These are phyloP conservation scores for Aspergillus cejpii DNA, from an alignment of 2,329 filamentous ascomycete genomes.

Conservation along the genomic window DNA sequence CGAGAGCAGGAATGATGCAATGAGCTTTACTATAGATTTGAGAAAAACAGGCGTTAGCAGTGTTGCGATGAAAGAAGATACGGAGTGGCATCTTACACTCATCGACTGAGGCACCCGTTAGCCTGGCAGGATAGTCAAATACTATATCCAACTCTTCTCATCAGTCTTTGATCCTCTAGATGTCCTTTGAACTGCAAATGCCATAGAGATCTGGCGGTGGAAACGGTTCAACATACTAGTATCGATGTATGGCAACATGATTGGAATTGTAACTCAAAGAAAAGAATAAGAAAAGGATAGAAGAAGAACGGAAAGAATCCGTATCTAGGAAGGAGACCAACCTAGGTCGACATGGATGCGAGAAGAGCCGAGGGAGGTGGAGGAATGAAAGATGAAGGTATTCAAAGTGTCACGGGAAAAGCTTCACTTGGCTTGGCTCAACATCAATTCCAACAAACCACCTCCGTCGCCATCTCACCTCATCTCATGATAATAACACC, in stretches of 20 bases:
- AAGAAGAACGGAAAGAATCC: background rate
- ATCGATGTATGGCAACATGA: conserved; percentile 61
- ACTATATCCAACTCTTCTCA: conserved; percentile 39
- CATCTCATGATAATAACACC: background rate
- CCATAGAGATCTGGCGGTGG: conserved; percentile 2
- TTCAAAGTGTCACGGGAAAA: conserved; percentile 5
- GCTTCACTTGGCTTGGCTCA: conserved; percentile 8
- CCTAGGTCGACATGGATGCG: conserved; percentile 3
- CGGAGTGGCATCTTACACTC: conserved; percentile 47
- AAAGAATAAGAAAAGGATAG: conserved; percentile 4
- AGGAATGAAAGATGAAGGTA: conserved; percentile 10
- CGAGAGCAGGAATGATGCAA: conserved; percentile 81
- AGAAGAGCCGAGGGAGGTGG: no score
- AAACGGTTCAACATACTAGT: conserved; percentile 40
- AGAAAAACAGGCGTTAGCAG: conserved; percentile 2
- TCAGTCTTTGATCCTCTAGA: conserved; percentile 5
- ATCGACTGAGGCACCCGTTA: conserved; percentile 58
- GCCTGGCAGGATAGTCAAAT: conserved; percentile 53
- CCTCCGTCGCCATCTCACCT: background rate
- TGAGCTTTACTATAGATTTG: conserved; percentile 70
- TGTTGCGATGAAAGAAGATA: background rate
- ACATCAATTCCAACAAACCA: no score
- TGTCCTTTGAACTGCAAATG: conserved; percentile 9
- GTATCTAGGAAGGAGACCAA: conserved; percentile 1
- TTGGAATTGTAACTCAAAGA: conserved; percentile 10